Base-by-base conservation (phyloP, 2,329 filamentous ascomycete genomes). In the Penicillium palitans region DNA sequence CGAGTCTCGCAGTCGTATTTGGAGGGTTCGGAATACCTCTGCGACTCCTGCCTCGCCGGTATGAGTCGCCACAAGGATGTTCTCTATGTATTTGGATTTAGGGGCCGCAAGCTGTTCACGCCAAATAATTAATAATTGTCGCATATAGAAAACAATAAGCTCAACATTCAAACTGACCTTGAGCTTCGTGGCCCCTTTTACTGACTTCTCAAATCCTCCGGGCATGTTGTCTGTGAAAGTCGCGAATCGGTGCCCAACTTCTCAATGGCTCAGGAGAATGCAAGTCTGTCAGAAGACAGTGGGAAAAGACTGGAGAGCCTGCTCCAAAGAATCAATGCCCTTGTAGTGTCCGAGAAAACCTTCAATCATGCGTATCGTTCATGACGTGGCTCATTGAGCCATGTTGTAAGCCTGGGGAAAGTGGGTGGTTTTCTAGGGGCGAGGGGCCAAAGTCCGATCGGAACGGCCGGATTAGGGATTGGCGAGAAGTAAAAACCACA, bases 21-120 rank as follows among this genome's bases (percentile, higher is more conserved):
- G 92, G 55, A 99, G 81, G 42, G 92, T 91, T 61, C 95, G 88
- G 76, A 99, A 98, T 71, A 99, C 90, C 79, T 99, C 95, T 60
- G 89, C 93, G 60, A 99, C 91, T 66, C 93, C 95, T 54, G 91
- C 90, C 78, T 99, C 95, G 67, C 93, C 95, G 24, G 92, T 89
- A 78, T 97, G 91, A 39, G 95, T 99, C 63, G 95, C 93, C 66
- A 97, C 84, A 57, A 99, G 85, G 72, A 99, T 97, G 74, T 97
- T 92, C 77, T 99, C 95, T 80, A 99, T 96, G 80, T 98, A 99
- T 79, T 99, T 99, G 57, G 93, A 95, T 81, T 99, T 99, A 52
- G 95, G 95, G 62, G 95, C 91, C 66, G 95, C 95, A 78, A 93
- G 90, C 91, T 96, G 71, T 63, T 40, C 29, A 44, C 31, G 58